A percentile compares a stretch with the other conserved stretches of the same genome.
These are phyloP conservation scores for Psilocybe azurescens DNA, from an alignment of 768 basidiomycete species.

Conservation along the genomic window DNA sequence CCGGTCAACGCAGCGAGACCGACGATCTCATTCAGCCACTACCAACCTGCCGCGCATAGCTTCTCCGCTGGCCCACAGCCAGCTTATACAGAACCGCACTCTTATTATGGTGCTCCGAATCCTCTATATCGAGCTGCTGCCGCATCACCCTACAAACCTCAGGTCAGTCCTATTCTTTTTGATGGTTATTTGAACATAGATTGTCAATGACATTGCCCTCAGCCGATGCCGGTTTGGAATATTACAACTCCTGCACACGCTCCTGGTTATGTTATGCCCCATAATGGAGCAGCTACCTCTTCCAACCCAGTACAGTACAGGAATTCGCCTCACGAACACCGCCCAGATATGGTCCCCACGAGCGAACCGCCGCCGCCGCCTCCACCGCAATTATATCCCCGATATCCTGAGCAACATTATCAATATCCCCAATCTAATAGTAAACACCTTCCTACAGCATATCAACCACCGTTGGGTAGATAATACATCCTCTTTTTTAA, in stretches of 20 bases:
- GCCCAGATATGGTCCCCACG: slow-evolving; percentile 1
- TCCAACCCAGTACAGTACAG: slow-evolving; percentile 1
- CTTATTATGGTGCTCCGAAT: slow-evolving; percentile 28
- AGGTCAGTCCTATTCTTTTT: slow-evolving; percentile 10
- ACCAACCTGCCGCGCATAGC: slow-evolving; percentile 48
- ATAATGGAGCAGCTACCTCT: slow-evolving; percentile 10
- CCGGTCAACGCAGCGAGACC: slow-evolving; percentile 7
- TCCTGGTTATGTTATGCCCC: slow-evolving; percentile 21
- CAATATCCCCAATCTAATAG: slow-evolving; percentile 29
- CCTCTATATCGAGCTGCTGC: slow-evolving; percentile 13
- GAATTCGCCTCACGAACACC: slow-evolving; percentile 10
- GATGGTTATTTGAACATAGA: neutral
- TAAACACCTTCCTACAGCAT: slow-evolving; percentile 37
- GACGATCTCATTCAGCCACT: slow-evolving; percentile 50
- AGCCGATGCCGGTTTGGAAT: slow-evolving; percentile 30
- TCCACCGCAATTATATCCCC: slow-evolving; percentile 14
- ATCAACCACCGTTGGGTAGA: slow-evolving; percentile 31
- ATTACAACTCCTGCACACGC: slow-evolving; percentile 24
- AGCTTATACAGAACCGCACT: slow-evolving; percentile 25
- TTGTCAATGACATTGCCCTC: slow-evolving; percentile 13
- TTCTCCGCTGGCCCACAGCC: slow-evolving; percentile 33
- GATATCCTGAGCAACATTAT: slow-evolving; percentile 26
- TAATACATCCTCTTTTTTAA: slow-evolving; percentile 20
- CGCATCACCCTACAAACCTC: slow-evolving; percentile 20
- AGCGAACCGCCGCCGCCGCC: slow-evolving; percentile 13